Percentiles rank a stretch among this genome's conserved stretches.
Conservation (phyloP, 2,329 filamentous ascomycete species). For the Penicillium sp. region DNA sequence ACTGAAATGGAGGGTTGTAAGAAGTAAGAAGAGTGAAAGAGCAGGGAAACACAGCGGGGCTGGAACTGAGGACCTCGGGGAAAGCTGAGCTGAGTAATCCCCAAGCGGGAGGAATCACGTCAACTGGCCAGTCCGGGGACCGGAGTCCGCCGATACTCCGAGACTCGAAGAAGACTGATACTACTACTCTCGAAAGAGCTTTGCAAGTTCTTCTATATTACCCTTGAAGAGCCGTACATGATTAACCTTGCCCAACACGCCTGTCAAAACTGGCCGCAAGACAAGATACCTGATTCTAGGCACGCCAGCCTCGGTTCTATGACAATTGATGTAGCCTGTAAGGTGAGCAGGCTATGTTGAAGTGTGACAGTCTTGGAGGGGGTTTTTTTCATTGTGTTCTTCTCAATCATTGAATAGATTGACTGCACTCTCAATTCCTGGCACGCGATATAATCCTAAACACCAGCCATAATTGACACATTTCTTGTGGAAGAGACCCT, state of each 20-base stretch:
- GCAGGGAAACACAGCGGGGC: slow-evolving; percentile 7
- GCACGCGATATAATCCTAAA: not conserved
- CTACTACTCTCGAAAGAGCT: not conserved
- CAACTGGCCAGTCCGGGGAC: slow-evolving; percentile 1
- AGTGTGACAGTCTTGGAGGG: not conserved
- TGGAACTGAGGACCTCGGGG: not conserved
- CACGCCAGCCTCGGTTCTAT: not conserved
- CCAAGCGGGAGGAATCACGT: not conserved
- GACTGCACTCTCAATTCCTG: not conserved
- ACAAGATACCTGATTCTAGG: not conserved
- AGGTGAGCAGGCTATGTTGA: not conserved
- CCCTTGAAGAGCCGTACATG: not conserved
- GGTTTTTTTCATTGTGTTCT: not conserved
- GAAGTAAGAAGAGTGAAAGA: not conserved
- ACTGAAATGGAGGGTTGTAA: not conserved
- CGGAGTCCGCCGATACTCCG: slow-evolving; percentile 12
- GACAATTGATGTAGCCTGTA: not conserved
- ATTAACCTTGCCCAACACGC: not conserved
- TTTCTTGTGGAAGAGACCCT: not conserved
- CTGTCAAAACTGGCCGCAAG: not conserved
- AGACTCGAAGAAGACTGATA: not conserved
- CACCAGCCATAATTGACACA: not conserved
- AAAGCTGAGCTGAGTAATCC: not conserved
- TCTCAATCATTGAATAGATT: not conserved
- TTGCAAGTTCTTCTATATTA: too few species aligned